Evolutionary conservation across 768 basidiomycete species (phyloP).

Genomic region (Podaxis rugospora): DNA sequence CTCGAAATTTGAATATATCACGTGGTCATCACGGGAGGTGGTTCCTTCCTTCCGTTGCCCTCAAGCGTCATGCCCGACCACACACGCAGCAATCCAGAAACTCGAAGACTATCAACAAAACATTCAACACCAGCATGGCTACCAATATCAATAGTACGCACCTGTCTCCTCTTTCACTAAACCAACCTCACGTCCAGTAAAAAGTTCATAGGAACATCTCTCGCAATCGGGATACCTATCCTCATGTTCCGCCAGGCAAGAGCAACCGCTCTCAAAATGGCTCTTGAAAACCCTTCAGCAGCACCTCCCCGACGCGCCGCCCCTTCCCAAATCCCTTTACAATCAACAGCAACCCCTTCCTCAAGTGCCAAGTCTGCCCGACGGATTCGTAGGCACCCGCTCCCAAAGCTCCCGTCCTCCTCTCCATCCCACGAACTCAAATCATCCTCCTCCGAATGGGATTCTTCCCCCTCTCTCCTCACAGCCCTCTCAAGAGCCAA

Average conservation of each 20-base stretch:
- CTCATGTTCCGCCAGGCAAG: conserved; percentile 29
- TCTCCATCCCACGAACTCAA: conserved; percentile 14
- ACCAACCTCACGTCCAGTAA: neutral
- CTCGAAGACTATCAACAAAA: neutral
- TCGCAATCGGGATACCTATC: conserved; percentile 31
- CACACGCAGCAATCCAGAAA: too few relatives aligned
- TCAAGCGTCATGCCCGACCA: too few relatives aligned
- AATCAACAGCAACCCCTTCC: neutral
- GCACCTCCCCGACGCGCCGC: conserved; percentile 29
- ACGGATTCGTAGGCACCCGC: neutral
- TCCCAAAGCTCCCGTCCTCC: conserved; percentile 10
- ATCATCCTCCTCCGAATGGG: conserved; percentile 18
- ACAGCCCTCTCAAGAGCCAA: conserved; percentile 32
- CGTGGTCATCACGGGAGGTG: too few relatives aligned
- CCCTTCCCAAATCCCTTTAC: neutral
- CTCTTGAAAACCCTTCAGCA: conserved; percentile 20
- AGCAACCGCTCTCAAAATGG: conserved; percentile 17
- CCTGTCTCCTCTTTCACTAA: neutral
- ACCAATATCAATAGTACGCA: conserved; percentile 23
- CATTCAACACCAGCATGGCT: conserved; percentile 21
- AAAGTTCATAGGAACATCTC: conserved; percentile 27
- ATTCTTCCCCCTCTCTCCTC: conserved; percentile 27
- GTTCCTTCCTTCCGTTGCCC: too few relatives aligned
- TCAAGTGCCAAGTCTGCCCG: neutral
- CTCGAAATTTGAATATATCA: too few relatives aligned